phyloP scores from a whole-genome alignment of 1,139 yeast species.

The Yamadazyma atmosphaerica region DNA sequence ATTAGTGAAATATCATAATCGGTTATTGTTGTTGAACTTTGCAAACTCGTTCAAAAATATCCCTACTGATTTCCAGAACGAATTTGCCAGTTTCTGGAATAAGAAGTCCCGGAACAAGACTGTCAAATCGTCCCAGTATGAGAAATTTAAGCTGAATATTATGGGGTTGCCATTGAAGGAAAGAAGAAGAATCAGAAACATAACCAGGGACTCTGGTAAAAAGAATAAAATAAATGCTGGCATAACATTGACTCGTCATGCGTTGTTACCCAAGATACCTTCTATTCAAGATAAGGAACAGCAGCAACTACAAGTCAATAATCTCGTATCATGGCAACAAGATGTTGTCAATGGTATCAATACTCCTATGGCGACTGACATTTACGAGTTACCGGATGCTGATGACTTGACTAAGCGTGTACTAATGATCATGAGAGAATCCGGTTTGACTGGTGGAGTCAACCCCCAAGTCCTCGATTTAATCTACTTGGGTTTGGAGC shows the following conservation, averaged over 20 bases:
- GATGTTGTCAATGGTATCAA: conserved; percentile 90
- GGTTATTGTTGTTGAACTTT: conserved; percentile 72
- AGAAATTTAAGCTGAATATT: conserved; percentile 79
- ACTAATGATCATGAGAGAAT: conserved; percentile 84
- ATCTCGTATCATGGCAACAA: conserved; percentile 84
- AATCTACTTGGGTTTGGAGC: conserved; percentile 75
- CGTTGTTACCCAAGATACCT: conserved; percentile 86
- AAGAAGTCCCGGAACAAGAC: conserved; percentile 46
- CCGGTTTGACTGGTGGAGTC: conserved; percentile 84
- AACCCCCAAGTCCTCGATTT: conserved; percentile 74
- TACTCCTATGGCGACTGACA: conserved; percentile 77
- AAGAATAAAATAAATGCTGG: conserved; percentile 74
- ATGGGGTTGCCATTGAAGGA: conserved; percentile 86
- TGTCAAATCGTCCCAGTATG: conserved; percentile 65
- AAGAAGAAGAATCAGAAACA: conserved; percentile 78
- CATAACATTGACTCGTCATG: conserved; percentile 78
- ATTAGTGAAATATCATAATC: conserved; percentile 66
- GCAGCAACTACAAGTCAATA: conserved; percentile 51
- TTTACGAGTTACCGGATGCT: conserved; percentile 79
- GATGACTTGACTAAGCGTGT: conserved; percentile 69
- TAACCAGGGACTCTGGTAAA: conserved; percentile 80
- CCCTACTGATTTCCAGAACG: conserved; percentile 44
- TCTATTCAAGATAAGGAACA: conserved; percentile 61
- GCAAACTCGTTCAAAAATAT: conserved; percentile 81
- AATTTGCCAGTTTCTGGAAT: conserved; percentile 61